phyloP scores from a whole-genome alignment of 1,284 basidiomycete species.

The Prillingera fragicola region DNA sequence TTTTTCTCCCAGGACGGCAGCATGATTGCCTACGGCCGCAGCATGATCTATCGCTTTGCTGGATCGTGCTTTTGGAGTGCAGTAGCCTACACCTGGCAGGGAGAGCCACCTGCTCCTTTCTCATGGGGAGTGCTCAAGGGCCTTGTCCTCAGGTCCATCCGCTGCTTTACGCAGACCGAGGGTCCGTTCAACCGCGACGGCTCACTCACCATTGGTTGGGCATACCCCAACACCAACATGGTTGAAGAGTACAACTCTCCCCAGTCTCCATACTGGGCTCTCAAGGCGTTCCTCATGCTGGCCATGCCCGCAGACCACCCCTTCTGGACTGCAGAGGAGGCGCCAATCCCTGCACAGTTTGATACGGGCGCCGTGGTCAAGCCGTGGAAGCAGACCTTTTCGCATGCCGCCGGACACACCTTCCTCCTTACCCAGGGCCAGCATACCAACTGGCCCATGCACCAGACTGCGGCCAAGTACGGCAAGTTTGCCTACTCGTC shows the following conservation, averaged over 20 bases:
- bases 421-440: constrained; percentile 66
- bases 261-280: constrained; percentile 69
- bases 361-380: constrained; percentile 15
- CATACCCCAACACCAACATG: constrained; percentile 66
- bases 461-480: constrained; percentile 56
- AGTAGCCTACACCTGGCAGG: constrained; percentile 13
- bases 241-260: constrained; percentile 31
- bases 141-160: constrained; percentile 62
- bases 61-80: constrained; percentile 10
- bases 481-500: constrained; percentile 69
- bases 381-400: constrained; percentile 27
- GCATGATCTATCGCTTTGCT: constrained; percentile 35
- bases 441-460: constrained; percentile 28
- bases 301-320: constrained; percentile 60
- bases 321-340: constrained; percentile 61
- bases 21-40: constrained; percentile 26
- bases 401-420: constrained; percentile 50
- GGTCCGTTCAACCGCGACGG: constrained; percentile 54
- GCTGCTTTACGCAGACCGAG: constrained; percentile 62
- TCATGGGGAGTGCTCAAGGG: constrained; percentile 65
- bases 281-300: constrained; percentile 64
- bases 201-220: constrained; percentile 64
- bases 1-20: constrained; percentile 26
- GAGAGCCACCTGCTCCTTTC: constrained; percentile 56
- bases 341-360: constrained; percentile 48